Evolutionary conservation across 192 early-diverging fungal species (phyloP).

Genomic region (Jimgerdemannia flammicorona): DNA sequence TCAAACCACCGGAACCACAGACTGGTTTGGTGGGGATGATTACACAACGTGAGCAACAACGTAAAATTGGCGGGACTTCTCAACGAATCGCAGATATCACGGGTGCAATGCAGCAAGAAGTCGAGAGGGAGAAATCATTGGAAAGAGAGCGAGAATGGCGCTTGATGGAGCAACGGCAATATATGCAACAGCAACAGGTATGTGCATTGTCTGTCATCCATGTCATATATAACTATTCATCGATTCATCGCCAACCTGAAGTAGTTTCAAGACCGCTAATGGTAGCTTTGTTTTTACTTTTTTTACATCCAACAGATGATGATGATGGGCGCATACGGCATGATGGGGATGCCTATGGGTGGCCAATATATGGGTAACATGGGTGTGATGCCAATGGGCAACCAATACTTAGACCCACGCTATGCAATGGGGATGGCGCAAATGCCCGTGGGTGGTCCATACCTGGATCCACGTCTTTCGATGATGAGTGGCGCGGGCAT

Average conservation of each 20-base stretch:
- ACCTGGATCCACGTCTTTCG: slow-evolving; percentile 1
- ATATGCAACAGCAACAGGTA: slow-evolving; percentile 24
- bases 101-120: slow-evolving; percentile 14
- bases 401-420: neutral
- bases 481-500: neutral
- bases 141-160: slow-evolving; percentile 33
- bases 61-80: slow-evolving; percentile 4
- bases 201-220: neutral
- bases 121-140: slow-evolving; percentile 20
- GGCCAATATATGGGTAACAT: neutral
- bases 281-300: neutral
- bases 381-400: neutral
- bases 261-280: neutral
- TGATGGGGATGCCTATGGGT: neutral
- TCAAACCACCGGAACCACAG: slow-evolving; percentile 23
- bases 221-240: neutral
- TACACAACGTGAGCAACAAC: slow-evolving; percentile 27
- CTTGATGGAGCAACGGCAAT: slow-evolving; percentile 30
- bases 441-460: neutral
- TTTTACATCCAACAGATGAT: neutral
- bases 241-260: neutral
- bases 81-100: slow-evolving; percentile 19
- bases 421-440: slow-evolving; percentile 1
- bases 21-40: slow-evolving; percentile 33
- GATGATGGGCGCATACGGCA: slow-evolving; percentile 4